A percentile compares a stretch with the other conserved stretches of the same genome.
phyloP scores from a whole-genome alignment of 805 yeast genomes.

The Kluyveromyces wickerhamii region DNA sequence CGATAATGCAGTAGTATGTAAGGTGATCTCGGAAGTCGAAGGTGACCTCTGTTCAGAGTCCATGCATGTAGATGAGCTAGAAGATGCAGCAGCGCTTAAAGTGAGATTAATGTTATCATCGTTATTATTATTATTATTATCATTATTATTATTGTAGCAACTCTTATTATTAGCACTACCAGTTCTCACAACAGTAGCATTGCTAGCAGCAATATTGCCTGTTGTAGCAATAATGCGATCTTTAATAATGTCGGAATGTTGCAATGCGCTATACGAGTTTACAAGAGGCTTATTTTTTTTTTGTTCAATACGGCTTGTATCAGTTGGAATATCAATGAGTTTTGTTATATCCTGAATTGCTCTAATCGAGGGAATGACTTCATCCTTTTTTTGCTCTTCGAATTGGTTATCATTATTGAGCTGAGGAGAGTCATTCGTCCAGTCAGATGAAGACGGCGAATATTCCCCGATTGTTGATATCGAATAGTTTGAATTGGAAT shows the following conservation, averaged over 20 bases:
- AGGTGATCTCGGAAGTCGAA: slow-evolving; percentile 23
- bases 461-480: slow-evolving; percentile 39
- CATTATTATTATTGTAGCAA: neutral
- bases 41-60: slow-evolving; percentile 20
- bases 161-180: neutral
- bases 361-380: slow-evolving; percentile 32
- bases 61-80: slow-evolving; percentile 21
- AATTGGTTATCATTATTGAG: slow-evolving; percentile 7
- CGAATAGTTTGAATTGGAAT: slow-evolving; percentile 29
- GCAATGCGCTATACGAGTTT: no score
- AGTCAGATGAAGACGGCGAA: slow-evolving; percentile 40
- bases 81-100: slow-evolving; percentile 9
- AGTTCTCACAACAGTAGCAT: neutral
- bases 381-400: slow-evolving; percentile 13
- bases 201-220: neutral
- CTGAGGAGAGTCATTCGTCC: slow-evolving; percentile 35
- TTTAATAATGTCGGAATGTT: neutral
- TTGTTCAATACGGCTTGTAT: neutral
- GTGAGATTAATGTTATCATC: neutral
- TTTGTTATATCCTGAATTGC: slow-evolving; percentile 36
- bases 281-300: neutral
- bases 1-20: slow-evolving; percentile 7
- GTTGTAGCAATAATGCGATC: neutral
- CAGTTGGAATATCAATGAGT: slow-evolving; percentile 21
- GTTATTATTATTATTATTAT: neutral